Evolutionary conservation across 805 yeast species (phyloP).

Genomic region (Ogataea haglerorum): DNA sequence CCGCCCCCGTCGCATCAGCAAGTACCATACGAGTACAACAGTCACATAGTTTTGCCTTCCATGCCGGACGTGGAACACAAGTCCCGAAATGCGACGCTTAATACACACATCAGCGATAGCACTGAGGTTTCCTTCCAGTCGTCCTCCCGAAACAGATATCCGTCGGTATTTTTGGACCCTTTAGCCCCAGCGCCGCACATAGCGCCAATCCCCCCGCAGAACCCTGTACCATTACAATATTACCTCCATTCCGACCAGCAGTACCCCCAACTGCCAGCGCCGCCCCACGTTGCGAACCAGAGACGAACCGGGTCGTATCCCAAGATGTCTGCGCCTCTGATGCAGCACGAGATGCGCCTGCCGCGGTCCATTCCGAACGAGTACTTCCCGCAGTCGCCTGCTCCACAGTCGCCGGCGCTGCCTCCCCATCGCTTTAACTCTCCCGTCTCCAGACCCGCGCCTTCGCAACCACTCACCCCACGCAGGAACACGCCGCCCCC

Average conservation of each 20-base stretch:
- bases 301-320: constrained; percentile 19
- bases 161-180: constrained; percentile 49
- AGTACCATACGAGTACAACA: constrained; percentile 10
- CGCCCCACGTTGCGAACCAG: constrained; percentile 4
- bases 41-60: constrained; percentile 3
- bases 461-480: constrained; percentile 12
- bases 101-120: constrained; percentile 21
- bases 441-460: constrained; percentile 9
- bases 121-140: constrained; percentile 28
- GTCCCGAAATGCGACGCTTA: constrained; percentile 16
- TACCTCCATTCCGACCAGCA: constrained; percentile 4
- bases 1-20: constrained; percentile 5
- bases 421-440: constrained; percentile 9
- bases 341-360: constrained; percentile 12
- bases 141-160: constrained; percentile 39
- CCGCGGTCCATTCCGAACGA: constrained; percentile 24
- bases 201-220: constrained; percentile 6
- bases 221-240: constrained; percentile 7
- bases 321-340: constrained; percentile 7
- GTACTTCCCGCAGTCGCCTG: constrained; percentile 9
- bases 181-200: constrained; percentile 39
- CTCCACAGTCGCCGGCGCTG: constrained; percentile 12
- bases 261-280: constrained; percentile 4
- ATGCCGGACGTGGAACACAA: constrained; percentile 13
- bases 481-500: constrained; percentile 13